These are phyloP conservation scores for Penicillium sp. DNA, from an alignment of 2,329 filamentous ascomycete genomes.

Conservation along the genomic window DNA sequence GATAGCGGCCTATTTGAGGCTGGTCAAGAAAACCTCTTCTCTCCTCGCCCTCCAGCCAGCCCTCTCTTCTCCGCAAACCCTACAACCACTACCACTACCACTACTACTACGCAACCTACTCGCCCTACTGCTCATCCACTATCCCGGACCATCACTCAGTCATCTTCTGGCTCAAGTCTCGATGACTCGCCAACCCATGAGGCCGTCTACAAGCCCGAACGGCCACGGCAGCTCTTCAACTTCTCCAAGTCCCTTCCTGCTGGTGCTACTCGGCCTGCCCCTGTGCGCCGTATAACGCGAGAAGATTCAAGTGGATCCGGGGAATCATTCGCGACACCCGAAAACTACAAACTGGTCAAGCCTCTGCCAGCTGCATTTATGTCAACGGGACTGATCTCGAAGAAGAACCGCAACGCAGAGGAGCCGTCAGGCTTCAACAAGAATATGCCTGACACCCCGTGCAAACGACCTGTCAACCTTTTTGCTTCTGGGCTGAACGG, in stretches of 20 bases:
- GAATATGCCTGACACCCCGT: conserved; percentile 90
- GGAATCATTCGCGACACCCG: conserved; percentile 69
- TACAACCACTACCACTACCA: conserved; percentile 19
- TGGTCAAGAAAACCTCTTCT: conserved; percentile 62
- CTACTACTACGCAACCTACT: conserved; percentile 34
- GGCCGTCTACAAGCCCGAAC: conserved; percentile 56
- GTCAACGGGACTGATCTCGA: conserved; percentile 92
- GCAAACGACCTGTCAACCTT: conserved; percentile 76
- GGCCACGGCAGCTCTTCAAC: conserved; percentile 53
- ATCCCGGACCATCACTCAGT: conserved; percentile 82
- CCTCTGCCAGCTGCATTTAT: conserved; percentile 83
- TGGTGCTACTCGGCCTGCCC: conserved; percentile 58
- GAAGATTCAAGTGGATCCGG: conserved; percentile 50
- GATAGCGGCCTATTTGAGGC: conserved; percentile 71
- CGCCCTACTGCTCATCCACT: conserved; percentile 69
- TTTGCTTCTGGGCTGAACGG: conserved; percentile 64
- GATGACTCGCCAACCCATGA: conserved; percentile 72
- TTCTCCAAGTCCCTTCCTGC: conserved; percentile 78
- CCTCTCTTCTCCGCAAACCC: conserved; percentile 37
- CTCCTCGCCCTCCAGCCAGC: conserved; percentile 57
- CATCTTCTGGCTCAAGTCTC: conserved; percentile 77
- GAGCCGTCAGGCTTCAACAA: conserved; percentile 60
- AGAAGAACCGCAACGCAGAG: conserved; percentile 83
- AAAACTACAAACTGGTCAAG: conserved; percentile 73
- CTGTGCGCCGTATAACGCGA: conserved; percentile 45